Conservation (phyloP, 345 rosid species). For the Eucalyptus marginata region DNA sequence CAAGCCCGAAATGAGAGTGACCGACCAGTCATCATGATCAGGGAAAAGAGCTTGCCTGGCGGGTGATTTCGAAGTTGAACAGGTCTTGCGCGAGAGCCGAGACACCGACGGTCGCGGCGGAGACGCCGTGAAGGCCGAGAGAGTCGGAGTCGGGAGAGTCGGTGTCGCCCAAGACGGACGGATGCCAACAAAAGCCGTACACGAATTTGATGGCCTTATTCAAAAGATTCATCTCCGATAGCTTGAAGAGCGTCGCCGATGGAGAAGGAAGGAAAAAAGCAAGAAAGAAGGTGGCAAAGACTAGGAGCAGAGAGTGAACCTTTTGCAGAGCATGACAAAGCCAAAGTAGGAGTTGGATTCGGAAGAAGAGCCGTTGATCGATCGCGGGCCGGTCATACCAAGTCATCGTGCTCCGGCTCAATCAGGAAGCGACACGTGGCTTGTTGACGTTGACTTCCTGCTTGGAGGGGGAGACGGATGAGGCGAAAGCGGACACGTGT, state of each 20-base stretch:
- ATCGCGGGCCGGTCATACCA: too few species aligned
- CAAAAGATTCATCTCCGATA: background rate
- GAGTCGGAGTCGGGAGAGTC: background rate
- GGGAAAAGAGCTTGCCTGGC: conserved; percentile 23
- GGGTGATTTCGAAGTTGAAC: conserved; percentile 57
- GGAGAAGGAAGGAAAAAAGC: background rate
- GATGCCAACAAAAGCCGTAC: conserved; percentile 26
- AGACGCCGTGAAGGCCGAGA: conserved; percentile 36
- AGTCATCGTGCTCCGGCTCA: too few species aligned
- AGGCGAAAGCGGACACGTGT: background rate
- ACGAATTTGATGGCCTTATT: conserved; percentile 47
- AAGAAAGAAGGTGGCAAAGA: background rate
- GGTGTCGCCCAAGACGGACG: conserved; percentile 20
- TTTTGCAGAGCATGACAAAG: background rate
- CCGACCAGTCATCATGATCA: background rate
- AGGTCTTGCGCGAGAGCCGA: conserved; percentile 80
- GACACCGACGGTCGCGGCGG: conserved; percentile 46
- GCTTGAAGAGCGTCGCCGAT: background rate
- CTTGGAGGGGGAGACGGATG: too few species aligned
- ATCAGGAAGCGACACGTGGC: too few species aligned
- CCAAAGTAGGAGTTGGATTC: background rate
- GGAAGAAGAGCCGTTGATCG: background rate
- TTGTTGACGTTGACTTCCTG: background rate
- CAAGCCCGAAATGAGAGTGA: background rate
- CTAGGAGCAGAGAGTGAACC: background rate